A percentile compares a stretch with the other conserved stretches of the same genome.
These are phyloP conservation scores for Thozetella sp. DNA, from an alignment of 495 filamentous ascomycete genomes.

Conservation along the genomic window DNA sequence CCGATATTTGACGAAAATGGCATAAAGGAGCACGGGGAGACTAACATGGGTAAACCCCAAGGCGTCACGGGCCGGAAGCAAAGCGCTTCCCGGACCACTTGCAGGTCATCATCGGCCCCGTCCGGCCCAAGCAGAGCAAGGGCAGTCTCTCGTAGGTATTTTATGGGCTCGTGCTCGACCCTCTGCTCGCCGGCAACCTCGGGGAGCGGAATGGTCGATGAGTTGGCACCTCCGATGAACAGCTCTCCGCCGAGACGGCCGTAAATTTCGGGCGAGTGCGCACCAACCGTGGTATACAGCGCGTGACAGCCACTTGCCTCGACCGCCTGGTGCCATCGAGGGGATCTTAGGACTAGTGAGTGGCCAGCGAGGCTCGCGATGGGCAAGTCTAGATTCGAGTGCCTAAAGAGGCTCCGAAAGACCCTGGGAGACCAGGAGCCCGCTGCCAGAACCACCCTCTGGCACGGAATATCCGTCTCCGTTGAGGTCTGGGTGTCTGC, in stretches of 20 bases:
- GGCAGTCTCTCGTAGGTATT: conserved; percentile 54
- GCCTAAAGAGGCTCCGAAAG: conserved; percentile 64
- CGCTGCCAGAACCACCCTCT: conserved; percentile 62
- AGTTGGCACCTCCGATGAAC: conserved; percentile 77
- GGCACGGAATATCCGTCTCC: conserved; percentile 58
- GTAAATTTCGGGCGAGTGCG: conserved; percentile 76
- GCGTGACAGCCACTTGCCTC: conserved; percentile 60
- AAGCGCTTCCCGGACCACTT: conserved; percentile 64
- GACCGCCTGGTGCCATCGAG: conserved; percentile 47
- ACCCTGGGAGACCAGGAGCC: conserved; percentile 71
- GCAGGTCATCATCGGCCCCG: conserved; percentile 50
- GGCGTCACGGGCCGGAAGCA: conserved; percentile 74
- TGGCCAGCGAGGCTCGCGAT: conserved; percentile 70
- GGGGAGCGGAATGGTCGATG: conserved; percentile 56
- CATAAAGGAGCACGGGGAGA: too few relatives aligned
- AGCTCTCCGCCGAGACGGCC: conserved; percentile 65
- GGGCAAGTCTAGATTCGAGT: conserved; percentile 47
- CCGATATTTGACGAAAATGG: too few relatives aligned
- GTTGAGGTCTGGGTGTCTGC: conserved; percentile 40
- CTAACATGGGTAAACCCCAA: conserved; percentile 66
- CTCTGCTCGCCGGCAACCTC: conserved; percentile 46
- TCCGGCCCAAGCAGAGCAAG: conserved; percentile 52
- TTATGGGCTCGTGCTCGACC: conserved; percentile 45
- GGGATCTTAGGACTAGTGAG: conserved; percentile 66
- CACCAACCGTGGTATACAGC: conserved; percentile 64